phyloP scores from a whole-genome alignment of 129 eudicot species.

The Lactuca saligna region DNA sequence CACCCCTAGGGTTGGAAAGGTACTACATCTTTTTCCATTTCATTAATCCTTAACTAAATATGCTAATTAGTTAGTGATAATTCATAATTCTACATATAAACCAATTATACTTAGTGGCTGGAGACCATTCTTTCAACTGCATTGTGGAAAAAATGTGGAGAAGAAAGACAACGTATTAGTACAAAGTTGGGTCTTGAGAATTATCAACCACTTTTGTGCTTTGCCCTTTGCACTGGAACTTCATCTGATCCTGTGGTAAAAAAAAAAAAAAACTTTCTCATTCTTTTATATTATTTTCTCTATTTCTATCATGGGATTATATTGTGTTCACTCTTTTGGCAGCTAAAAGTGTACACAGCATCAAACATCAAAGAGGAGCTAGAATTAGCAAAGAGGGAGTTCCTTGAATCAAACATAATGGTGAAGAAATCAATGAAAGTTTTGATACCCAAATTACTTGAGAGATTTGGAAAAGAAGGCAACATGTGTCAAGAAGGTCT shows the following conservation, averaged over 20 bases:
- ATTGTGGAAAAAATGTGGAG: slow-evolving; percentile 67
- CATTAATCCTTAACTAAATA: not conserved
- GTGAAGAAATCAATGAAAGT: slow-evolving; percentile 75
- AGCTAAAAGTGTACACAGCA: slow-evolving; percentile 80
- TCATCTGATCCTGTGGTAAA: slow-evolving; percentile 78
- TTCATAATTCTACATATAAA: not conserved
- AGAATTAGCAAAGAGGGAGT: slow-evolving; percentile 63
- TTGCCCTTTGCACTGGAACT: slow-evolving; percentile 83
- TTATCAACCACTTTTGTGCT: slow-evolving; percentile 66
- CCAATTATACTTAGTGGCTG: slow-evolving; percentile 57
- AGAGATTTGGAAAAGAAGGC: slow-evolving; percentile 68
- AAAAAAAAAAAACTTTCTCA: not conserved
- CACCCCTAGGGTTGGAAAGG: slow-evolving; percentile 79
- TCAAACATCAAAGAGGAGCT: slow-evolving; percentile 63
- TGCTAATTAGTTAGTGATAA: too few species aligned
- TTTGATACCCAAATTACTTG: slow-evolving; percentile 64
- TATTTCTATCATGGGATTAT: not conserved
- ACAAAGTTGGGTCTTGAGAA: slow-evolving; percentile 56
- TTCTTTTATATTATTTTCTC: slow-evolving; percentile 5
- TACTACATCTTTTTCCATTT: slow-evolving; percentile 11
- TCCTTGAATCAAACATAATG: slow-evolving; percentile 67
- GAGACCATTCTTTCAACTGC: slow-evolving; percentile 79
- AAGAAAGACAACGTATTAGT: slow-evolving; percentile 61
- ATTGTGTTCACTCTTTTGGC: slow-evolving; percentile 2
- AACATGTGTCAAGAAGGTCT: slow-evolving; percentile 56